Percentiles rank a stretch among this genome's conserved stretches.
Evolutionary conservation across 2,329 filamentous ascomycete genomes (phyloP).

Genomic region (Beauveria sp.): DNA sequence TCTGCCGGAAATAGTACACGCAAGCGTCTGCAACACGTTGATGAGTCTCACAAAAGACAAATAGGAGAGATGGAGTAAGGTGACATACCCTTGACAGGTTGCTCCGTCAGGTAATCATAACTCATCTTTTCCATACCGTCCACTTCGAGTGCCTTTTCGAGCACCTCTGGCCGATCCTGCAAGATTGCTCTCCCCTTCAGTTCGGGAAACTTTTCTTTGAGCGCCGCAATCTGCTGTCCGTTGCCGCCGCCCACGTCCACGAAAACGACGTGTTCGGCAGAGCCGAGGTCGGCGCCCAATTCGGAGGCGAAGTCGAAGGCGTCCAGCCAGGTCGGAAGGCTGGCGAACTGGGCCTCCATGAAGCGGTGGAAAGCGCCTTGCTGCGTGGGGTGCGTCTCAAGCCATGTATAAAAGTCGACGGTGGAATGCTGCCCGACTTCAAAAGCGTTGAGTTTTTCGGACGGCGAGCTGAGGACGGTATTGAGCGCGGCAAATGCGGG

Average conservation of each 20-base stretch:
- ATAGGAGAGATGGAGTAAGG: too few species aligned
- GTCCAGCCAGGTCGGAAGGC: conserved; percentile 18
- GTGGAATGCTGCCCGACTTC: conserved; percentile 13
- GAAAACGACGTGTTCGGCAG: conserved; percentile 9
- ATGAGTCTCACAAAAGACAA: neutral
- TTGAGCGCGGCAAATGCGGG: conserved; percentile 14
- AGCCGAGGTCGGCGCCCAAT: neutral
- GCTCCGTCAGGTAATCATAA: conserved; percentile 17
- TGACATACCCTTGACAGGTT: conserved; percentile 19
- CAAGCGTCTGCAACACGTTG: conserved; percentile 13
- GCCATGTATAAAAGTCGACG: conserved; percentile 16
- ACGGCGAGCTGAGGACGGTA: conserved; percentile 5
- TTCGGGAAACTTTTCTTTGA: conserved; percentile 11
- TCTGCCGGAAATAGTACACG: conserved; percentile 22
- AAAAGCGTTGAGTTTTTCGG: conserved; percentile 14
- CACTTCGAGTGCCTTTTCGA: conserved; percentile 15
- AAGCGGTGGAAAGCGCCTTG: conserved; percentile 19
- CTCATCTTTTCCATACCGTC: conserved; percentile 19
- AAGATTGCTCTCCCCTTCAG: conserved; percentile 14
- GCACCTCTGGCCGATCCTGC: conserved; percentile 18
- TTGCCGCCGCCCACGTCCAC: conserved; percentile 17
- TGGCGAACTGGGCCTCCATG: conserved; percentile 19
- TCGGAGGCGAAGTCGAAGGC: conserved; percentile 17
- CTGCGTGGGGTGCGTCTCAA: conserved; percentile 15
- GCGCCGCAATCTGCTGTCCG: conserved; percentile 16